phyloP scores from a whole-genome alignment of 345 rosid genomes.

The Lagerstroemia speciosa region DNA sequence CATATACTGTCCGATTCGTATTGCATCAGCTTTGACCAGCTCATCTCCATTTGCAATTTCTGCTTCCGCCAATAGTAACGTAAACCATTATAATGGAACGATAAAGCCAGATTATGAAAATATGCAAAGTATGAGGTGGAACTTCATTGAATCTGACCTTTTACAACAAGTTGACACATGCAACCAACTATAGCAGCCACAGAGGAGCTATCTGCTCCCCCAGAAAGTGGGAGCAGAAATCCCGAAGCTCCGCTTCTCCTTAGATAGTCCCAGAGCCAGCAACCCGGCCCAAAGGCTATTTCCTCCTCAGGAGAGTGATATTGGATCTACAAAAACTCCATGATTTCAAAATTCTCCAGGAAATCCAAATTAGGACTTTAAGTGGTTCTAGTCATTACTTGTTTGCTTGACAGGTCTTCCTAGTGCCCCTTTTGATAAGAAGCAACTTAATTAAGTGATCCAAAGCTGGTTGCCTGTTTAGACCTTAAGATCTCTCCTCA shows the following conservation, averaged over 20 bases:
- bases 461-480: background rate
- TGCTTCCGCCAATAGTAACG: slow-evolving; percentile 18
- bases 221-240: slow-evolving; percentile 96
- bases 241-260: slow-evolving; percentile 98
- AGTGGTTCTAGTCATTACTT: background rate
- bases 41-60: slow-evolving; percentile 87
- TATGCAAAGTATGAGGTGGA: background rate
- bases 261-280: slow-evolving; percentile 98
- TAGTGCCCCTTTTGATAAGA: background rate
- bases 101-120: background rate
- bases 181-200: slow-evolving; percentile 99
- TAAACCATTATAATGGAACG: no score
- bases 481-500: background rate
- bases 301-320: slow-evolving; percentile 94
- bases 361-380: background rate
- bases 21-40: slow-evolving; percentile 90
- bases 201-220: slow-evolving; percentile 93
- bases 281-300: slow-evolving; percentile 91
- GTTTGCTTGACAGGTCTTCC: background rate
- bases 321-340: slow-evolving; percentile 32
- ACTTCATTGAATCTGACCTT: slow-evolving; percentile 36
- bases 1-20: slow-evolving; percentile 58
- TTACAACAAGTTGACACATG: slow-evolving; percentile 97
- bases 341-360: background rate
- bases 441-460: background rate